A percentile compares a stretch with the other conserved stretches of the same genome.
Conservation (phyloP, 495 filamentous ascomycete genomes). For the Hapsidospora chrysogenum region DNA sequence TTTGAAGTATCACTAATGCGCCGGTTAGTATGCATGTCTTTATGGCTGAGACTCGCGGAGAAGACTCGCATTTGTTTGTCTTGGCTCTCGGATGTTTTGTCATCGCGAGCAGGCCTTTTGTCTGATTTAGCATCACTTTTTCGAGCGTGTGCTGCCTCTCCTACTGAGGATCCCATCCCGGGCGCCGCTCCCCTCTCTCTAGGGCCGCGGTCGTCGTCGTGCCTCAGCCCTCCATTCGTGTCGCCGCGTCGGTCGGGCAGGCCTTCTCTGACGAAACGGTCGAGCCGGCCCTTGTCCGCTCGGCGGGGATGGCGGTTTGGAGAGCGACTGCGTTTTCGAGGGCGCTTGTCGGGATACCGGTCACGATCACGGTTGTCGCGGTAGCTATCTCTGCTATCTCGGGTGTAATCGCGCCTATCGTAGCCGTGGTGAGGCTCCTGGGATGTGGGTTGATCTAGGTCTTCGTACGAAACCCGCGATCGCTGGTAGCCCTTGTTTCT, state of each 20-base stretch:
- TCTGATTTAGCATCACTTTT: slow-evolving; percentile 50
- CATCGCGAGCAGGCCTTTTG: slow-evolving; percentile 40
- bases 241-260: slow-evolving; percentile 4
- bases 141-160: slow-evolving; percentile 19
- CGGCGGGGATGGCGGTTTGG: slow-evolving; percentile 31
- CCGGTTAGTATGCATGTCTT: slow-evolving; percentile 5
- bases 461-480: slow-evolving; percentile 38
- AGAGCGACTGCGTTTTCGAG: slow-evolving; percentile 52
- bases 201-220: slow-evolving; percentile 8
- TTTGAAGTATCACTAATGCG: background rate
- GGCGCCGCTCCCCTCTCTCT: no score
- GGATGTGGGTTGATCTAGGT: slow-evolving; percentile 44
- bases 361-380: slow-evolving; percentile 17
- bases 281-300: slow-evolving; percentile 23
- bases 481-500: slow-evolving; percentile 4
- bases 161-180: slow-evolving; percentile 14
- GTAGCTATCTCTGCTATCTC: slow-evolving; percentile 6
- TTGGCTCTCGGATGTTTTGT: background rate
- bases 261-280: slow-evolving; percentile 12
- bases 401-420: slow-evolving; percentile 6
- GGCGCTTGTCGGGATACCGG: slow-evolving; percentile 39
- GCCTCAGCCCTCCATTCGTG: background rate
- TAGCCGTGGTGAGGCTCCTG: slow-evolving; percentile 19
- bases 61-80: background rate
- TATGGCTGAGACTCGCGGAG: no score